These are phyloP conservation scores for Ensete ventricosum DNA, from an alignment of 176 grass and related monocot genomes.

Conservation along the genomic window DNA sequence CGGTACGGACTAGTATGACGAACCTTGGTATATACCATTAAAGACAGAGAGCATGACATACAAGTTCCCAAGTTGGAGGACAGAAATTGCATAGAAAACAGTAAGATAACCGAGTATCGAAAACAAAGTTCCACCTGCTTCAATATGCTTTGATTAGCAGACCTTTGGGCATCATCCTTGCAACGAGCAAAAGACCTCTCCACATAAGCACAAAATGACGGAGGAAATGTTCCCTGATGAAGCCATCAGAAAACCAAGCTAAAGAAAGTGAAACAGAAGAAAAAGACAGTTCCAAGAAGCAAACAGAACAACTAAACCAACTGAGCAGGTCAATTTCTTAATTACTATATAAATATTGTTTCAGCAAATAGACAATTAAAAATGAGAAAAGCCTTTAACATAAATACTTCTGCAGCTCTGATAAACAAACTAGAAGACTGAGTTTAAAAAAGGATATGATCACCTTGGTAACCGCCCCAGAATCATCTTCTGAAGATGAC, in stretches of 20 bases:
- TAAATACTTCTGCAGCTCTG: not conserved
- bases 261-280: slow-evolving; percentile 1
- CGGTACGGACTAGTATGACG: no score
- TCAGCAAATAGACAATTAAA: not conserved
- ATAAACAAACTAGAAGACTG: no score
- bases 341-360: not conserved
- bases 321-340: not conserved
- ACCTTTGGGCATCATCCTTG: slow-evolving; percentile 64
- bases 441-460: slow-evolving; percentile 20
- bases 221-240: slow-evolving; percentile 60
- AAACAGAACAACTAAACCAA: not conserved
- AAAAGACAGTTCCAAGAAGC: not conserved
- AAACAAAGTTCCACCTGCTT: slow-evolving; percentile 37
- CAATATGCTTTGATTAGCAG: slow-evolving; percentile 48
- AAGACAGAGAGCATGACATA: not conserved
- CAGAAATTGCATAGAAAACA: slow-evolving; percentile 5
- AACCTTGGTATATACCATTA: not conserved
- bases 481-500: slow-evolving; percentile 31
- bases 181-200: slow-evolving; percentile 59
- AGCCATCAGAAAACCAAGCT: slow-evolving; percentile 18
- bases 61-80: no score
- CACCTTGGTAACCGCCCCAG: slow-evolving; percentile 45
- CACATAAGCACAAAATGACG: slow-evolving; percentile 64
- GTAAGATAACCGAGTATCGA: not conserved
- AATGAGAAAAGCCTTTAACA: not conserved